Percentiles rank a stretch among this genome's conserved stretches.
Evolutionary conservation across 2,329 filamentous ascomycete species (phyloP).

Genomic region (Stemphylium vesicarium): DNA sequence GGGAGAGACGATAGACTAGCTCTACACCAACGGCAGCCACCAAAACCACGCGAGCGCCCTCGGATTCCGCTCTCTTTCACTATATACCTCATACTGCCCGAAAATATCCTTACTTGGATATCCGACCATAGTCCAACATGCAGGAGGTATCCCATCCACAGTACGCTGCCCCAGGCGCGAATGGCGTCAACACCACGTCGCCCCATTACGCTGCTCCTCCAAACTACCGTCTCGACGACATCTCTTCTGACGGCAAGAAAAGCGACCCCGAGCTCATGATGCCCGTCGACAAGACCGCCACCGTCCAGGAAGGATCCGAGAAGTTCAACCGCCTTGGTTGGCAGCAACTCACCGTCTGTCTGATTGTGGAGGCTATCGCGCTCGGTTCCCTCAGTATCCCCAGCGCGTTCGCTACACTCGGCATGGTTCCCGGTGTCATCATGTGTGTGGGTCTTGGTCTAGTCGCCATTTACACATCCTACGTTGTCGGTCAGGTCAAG

Average conservation of each 20-base stretch:
- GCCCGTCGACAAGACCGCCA: constrained; percentile 39
- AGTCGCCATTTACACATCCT: constrained; percentile 67
- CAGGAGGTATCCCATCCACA: constrained; percentile 23
- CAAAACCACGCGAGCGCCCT: constrained; percentile 24
- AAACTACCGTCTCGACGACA: constrained; percentile 29
- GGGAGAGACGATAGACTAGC: constrained; percentile 18
- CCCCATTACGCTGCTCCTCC: constrained; percentile 23
- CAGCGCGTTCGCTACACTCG: constrained; percentile 54
- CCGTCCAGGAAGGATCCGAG: constrained; percentile 45
- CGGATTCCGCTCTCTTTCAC: background rate
- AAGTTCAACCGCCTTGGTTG: constrained; percentile 56
- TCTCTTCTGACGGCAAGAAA: constrained; percentile 40
- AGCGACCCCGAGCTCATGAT: constrained; percentile 41
- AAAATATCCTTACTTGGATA: background rate
- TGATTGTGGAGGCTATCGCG: constrained; percentile 60
- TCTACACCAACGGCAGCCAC: constrained; percentile 13
- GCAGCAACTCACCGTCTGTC: constrained; percentile 58
- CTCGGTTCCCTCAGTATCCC: constrained; percentile 56
- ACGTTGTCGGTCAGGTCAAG: constrained; percentile 67
- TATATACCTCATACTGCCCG: background rate
- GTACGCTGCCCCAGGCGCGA: background rate
- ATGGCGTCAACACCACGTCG: constrained; percentile 3
- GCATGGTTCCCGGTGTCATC: constrained; percentile 56
- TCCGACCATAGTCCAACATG: constrained; percentile 17
- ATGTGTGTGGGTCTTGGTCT: constrained; percentile 58